Base-by-base conservation (phyloP, 257 asterid genomes). In the Nyctanthes arbortristis region DNA sequence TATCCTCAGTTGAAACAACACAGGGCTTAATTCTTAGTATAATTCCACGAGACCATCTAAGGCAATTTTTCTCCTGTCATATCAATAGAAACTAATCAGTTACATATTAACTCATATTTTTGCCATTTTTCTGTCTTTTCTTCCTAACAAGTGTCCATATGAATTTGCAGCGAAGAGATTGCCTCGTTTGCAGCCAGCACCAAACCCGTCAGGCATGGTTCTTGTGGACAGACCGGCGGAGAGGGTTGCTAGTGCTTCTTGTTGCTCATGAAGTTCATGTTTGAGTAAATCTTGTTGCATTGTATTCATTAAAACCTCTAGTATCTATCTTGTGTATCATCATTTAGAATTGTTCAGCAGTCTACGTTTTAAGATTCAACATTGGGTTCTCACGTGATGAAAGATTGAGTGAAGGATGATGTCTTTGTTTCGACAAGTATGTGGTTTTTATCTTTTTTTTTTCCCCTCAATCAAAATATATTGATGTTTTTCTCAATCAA, bases 151-250 rank as follows among this genome's bases (percentile, higher is more conserved):
- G 6, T 45, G 49, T 57, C 4, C 7, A 35, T 45, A 13, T 68
- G 54, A 61, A 54, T 63, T 33, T 82, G 65, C 96, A 90, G 95
- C 96, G 2, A 85, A 88, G 84, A 84, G 88, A 82, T 69, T 90
- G 79, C 95, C 96, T 20, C 93, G 95, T 66, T 71, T 90, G 74
- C 96, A 87, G 77, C 91, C 86, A 30, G 88, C 88, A 49, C 75
- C 87, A 66, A 90, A 88, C 75, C 95, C 95, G 2, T 81, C 96
- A 0, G 95, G 95, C 71, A 90, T 88, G 96, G 93, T 86, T 59
- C 89, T 90, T 34, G 82, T 86, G 85, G 95, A 90, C 67, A 85
- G 88, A 73, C 89, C 92, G 13, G 88, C 88, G 16, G 91, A 79
- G 39, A 72, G 71, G 34, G 68, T 49, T 3, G 67, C 76, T 25